Conservation (phyloP, 768 basidiomycete genomes). For the Albatrellus ellisii region DNA sequence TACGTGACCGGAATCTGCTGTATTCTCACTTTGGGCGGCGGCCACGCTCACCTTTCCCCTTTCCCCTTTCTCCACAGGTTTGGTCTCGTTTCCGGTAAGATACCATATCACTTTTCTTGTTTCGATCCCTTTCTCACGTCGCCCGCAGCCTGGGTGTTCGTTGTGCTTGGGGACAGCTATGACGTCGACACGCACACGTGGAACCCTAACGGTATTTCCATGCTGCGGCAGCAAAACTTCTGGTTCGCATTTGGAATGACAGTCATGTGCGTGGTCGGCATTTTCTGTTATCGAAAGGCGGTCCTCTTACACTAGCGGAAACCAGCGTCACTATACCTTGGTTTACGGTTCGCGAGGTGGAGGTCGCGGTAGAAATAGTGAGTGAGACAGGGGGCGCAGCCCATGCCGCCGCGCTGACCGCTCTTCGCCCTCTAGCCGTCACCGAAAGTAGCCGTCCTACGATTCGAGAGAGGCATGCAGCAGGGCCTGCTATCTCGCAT, state of each 20-base stretch:
- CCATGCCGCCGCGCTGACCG: background rate
- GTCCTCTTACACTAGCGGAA: background rate
- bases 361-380: conserved; percentile 64
- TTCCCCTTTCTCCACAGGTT: conserved; percentile 16
- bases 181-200: conserved; percentile 40
- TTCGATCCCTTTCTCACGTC: background rate
- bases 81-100: conserved; percentile 39
- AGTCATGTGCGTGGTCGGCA: conserved; percentile 42
- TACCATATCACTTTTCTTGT: background rate
- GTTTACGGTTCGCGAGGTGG: conserved; percentile 62
- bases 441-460: conserved; percentile 64
- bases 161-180: conserved; percentile 54
- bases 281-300: background rate
- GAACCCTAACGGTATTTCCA: conserved; percentile 37
- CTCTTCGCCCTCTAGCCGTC: conserved; percentile 39
- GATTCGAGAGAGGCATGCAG: conserved; percentile 76
- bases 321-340: conserved; percentile 58
- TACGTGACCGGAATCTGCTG: too few relatives aligned
- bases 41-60: conserved; percentile 28
- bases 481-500: conserved; percentile 67
- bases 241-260: conserved; percentile 71
- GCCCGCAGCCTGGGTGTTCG: conserved; percentile 42
- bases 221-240: conserved; percentile 61
- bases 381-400: conserved; percentile 15
- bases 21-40: background rate